Conservation (phyloP, 78 protist species). For the Cyanophora paradoxa region DNA sequence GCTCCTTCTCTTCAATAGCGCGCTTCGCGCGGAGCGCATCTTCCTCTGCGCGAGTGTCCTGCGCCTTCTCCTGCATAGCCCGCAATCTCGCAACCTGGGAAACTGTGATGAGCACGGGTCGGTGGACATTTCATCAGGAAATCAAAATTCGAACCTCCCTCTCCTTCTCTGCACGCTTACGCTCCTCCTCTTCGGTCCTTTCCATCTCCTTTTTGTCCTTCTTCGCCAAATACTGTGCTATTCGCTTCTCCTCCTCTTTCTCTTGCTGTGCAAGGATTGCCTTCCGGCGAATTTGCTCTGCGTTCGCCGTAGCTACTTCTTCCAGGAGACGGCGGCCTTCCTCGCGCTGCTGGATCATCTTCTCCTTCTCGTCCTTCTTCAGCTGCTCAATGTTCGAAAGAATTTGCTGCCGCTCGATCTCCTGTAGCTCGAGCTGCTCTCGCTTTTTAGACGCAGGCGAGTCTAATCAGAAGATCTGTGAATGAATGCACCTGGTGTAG, state of each 20-base stretch:
- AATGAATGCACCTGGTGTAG: too few species aligned
- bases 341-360: slow-evolving; percentile 4
- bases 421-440: slow-evolving; percentile 18
- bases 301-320: slow-evolving; percentile 41
- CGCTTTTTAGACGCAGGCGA: too few species aligned
- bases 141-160: too few species aligned
- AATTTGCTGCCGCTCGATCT: slow-evolving; percentile 31
- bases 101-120: too few species aligned
- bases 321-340: slow-evolving; percentile 26
- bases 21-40: slow-evolving; percentile 56
- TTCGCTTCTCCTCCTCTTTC: slow-evolving; percentile 39
- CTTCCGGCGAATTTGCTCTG: slow-evolving; percentile 38
- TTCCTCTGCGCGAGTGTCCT: slow-evolving; percentile 50
- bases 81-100: slow-evolving; percentile 54
- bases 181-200: slow-evolving; percentile 4
- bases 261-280: background rate
- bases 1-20: slow-evolving; percentile 42
- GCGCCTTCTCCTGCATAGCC: slow-evolving; percentile 42
- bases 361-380: slow-evolving; percentile 26
- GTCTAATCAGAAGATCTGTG: too few species aligned
- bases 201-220: slow-evolving; percentile 37
- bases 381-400: slow-evolving; percentile 31
- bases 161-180: slow-evolving; percentile 7
- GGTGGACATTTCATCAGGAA: too few species aligned
- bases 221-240: slow-evolving; percentile 20